Evolutionary conservation across 768 basidiomycete species (phyloP).

Genomic region (Lactarius sp.): DNA sequence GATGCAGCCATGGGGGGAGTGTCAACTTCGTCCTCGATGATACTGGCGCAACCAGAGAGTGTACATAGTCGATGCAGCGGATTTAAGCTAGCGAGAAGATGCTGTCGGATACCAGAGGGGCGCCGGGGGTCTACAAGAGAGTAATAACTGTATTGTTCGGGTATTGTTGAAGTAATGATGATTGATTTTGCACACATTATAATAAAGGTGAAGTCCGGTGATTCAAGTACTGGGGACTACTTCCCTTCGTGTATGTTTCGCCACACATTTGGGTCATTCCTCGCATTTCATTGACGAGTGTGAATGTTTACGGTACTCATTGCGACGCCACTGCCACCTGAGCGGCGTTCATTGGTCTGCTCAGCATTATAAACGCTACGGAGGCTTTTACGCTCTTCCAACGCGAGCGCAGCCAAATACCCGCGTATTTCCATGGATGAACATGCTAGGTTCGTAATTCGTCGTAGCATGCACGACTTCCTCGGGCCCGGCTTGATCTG

Average conservation of each 20-base stretch:
- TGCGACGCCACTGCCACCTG: conserved; percentile 38
- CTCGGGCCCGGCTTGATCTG: conserved; percentile 24
- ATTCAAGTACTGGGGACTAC: conserved; percentile 58
- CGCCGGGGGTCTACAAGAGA: too few relatives aligned
- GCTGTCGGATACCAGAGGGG: conserved; percentile 28
- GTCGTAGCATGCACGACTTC: background rate
- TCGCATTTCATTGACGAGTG: conserved; percentile 9
- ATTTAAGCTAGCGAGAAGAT: conserved; percentile 47
- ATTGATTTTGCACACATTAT: background rate
- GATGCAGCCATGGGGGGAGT: conserved; percentile 44
- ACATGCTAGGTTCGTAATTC: conserved; percentile 23
- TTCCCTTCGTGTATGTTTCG: conserved; percentile 45
- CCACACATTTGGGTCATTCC: conserved; percentile 6
- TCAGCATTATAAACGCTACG: conserved; percentile 39
- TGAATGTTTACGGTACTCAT: conserved; percentile 55
- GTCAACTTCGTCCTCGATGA: conserved; percentile 35
- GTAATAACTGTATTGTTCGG: too few relatives aligned
- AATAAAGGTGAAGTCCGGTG: conserved; percentile 53
- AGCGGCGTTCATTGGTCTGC: conserved; percentile 44
- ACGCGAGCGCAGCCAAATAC: conserved; percentile 40
- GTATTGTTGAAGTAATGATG: too few relatives aligned
- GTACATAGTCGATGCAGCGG: conserved; percentile 46
- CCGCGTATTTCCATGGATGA: conserved; percentile 27
- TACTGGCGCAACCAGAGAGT: conserved; percentile 31
- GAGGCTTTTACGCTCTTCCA: conserved; percentile 39